Evolutionary conservation across 305 asterid species (phyloP).

Genomic region (Euphrasia arctica): DNA sequence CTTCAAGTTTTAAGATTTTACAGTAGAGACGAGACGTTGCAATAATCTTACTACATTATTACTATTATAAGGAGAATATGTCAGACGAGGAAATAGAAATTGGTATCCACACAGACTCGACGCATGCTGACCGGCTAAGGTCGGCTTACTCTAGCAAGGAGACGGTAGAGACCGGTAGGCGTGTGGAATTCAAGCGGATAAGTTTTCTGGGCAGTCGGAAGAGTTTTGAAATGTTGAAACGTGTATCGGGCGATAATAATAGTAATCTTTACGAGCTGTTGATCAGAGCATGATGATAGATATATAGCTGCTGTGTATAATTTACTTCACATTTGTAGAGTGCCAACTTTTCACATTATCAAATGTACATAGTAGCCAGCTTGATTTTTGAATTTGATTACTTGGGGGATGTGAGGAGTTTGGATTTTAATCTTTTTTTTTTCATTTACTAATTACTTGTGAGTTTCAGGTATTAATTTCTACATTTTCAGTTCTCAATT

Average conservation of each 20-base stretch:
- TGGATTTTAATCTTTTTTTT: neutral
- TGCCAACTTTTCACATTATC: neutral
- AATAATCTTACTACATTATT: neutral
- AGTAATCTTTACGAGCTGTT: constrained; percentile 76
- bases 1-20: constrained; percentile 3
- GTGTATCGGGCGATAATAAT: constrained; percentile 70
- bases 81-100: constrained; percentile 73
- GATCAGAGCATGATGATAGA: constrained; percentile 61
- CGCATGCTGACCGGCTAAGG: constrained; percentile 83
- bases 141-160: constrained; percentile 55
- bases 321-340: neutral
- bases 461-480: no score
- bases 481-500: no score
- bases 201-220: constrained; percentile 85
- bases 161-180: constrained; percentile 30
- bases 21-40: neutral
- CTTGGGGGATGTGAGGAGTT: constrained; percentile 11
- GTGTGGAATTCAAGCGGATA: constrained; percentile 55
- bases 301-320: neutral
- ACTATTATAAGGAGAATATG: constrained; percentile 56
- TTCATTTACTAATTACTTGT: neutral
- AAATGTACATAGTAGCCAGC: constrained; percentile 17
- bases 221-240: constrained; percentile 94
- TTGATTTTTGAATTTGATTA: constrained; percentile 5
- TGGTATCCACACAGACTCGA: constrained; percentile 86